Evolutionary conservation across 2,329 filamentous ascomycete genomes (phyloP), one percentile per base, ranked within the genome.

Genomic region (Sporothrix humicola): DNA sequence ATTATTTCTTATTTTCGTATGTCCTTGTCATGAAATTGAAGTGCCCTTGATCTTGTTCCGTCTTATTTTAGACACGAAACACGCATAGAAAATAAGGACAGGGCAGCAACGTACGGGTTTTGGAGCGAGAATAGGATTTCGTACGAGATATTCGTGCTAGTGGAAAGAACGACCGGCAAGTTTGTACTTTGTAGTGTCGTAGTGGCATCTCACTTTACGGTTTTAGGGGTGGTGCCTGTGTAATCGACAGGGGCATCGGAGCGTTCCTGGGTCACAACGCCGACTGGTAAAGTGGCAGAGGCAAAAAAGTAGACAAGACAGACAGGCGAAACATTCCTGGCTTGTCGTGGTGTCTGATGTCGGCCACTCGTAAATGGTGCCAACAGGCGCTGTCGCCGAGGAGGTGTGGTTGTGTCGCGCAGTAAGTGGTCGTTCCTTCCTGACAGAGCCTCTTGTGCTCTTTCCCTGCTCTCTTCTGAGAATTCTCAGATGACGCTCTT

Each of bases 171-270:
- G 15, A 9, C n/a, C 23, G 23, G 23, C 23, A 26, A 23, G 52
- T 54, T 7, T 37, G 52, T 23, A 8, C 52, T 20, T 26, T 37
- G 13, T 31, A 59, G 52, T 56, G 20, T n/a, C 52, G 23, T 12
- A 61, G 31, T 61, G n/a, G 58, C 58, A 42, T 61, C 58, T 37
- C 17, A 37, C 58, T 59, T 31, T 17, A 37, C 23, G 56, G 31
- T 31, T 65, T 65, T 20, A 20, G n/a, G 42, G 42, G 58, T 23
- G 61, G 63, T 50, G 63, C 65, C 58, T 44, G 58, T 63, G 58
- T 17, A 66, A 70, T 70, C 52, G 52, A 46, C 68, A 44, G 68
- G 52, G 68, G 68, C 50, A 26, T 58, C 68, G 52, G 68, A 58
- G 31, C 37, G 68, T 70, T 70, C 65, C 46, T 52, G 17, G 20